Evolutionary conservation across 805 yeast genomes (phyloP).

Genomic region (Pichia kluyveri): DNA sequence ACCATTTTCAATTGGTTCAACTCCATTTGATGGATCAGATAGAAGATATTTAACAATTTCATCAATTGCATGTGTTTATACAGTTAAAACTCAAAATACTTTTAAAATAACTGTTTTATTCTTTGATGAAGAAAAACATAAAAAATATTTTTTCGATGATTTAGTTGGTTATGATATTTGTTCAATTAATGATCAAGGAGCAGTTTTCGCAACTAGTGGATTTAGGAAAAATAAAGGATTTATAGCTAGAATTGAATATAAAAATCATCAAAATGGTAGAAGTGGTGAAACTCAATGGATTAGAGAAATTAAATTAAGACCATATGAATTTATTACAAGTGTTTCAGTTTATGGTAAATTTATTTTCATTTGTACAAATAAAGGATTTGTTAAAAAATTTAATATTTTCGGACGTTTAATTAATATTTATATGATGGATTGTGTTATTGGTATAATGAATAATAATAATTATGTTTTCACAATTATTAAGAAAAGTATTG

Average conservation of each 20-base stretch:
- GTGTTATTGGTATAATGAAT: constrained; percentile 66
- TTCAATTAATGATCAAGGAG: constrained; percentile 57
- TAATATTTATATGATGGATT: constrained; percentile 58
- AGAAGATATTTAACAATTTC: constrained; percentile 78
- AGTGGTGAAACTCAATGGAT: constrained; percentile 77
- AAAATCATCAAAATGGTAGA: constrained; percentile 60
- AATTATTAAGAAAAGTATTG: constrained; percentile 22
- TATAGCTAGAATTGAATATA: constrained; percentile 39
- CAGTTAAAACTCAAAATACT: constrained; percentile 52
- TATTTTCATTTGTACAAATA: constrained; percentile 62
- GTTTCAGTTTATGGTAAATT: constrained; percentile 56
- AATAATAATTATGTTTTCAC: constrained; percentile 47
- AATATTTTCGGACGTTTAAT: constrained; percentile 68
- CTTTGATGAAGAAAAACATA: constrained; percentile 65
- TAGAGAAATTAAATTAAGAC: constrained; percentile 31
- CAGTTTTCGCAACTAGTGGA: constrained; percentile 47
- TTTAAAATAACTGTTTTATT: constrained; percentile 66
- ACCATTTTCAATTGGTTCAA: constrained; percentile 81
- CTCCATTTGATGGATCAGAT: constrained; percentile 59
- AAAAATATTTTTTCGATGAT: constrained; percentile 84
- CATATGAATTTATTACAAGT: constrained; percentile 52
- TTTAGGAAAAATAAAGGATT: constrained; percentile 14
- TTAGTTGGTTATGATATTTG: constrained; percentile 64
- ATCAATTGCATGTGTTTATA: constrained; percentile 71
- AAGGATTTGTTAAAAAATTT: constrained; percentile 66